Percentiles rank a stretch among this genome's conserved stretches.
These are phyloP conservation scores for Stachybotrys elegans DNA, from an alignment of 2,329 filamentous ascomycete species.

Conservation along the genomic window DNA sequence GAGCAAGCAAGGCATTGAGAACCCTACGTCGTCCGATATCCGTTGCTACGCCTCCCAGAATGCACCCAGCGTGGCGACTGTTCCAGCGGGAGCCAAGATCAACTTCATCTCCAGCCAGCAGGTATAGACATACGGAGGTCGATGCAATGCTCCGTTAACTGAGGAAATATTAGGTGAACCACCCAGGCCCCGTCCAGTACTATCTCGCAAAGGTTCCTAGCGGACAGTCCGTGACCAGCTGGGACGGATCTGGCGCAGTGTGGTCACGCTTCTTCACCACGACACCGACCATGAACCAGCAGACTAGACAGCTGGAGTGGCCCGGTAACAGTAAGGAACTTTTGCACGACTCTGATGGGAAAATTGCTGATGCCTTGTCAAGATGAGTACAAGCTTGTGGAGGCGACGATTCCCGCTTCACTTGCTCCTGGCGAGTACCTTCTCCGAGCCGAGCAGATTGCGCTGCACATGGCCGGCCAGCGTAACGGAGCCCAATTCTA, in stretches of 20 bases:
- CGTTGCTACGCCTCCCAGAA: constrained; percentile 1
- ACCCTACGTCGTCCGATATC: neutral
- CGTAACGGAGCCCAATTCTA: neutral
- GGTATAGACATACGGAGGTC: neutral
- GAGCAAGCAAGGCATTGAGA: neutral
- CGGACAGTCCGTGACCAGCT: neutral
- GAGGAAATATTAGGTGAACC: neutral
- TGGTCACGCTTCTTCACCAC: constrained; percentile 1
- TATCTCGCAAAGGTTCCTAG: constrained; percentile 1
- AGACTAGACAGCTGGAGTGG: neutral
- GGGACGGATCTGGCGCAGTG: constrained; percentile 1
- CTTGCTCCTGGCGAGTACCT: constrained; percentile 1
- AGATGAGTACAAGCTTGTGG: neutral
- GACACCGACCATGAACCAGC: neutral
- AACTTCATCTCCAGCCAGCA: constrained; percentile 1
- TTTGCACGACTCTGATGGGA: neutral
- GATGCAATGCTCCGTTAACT: neutral
- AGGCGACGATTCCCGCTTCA: neutral
- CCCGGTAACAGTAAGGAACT: neutral
- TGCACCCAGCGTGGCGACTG: neutral
- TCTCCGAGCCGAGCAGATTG: constrained; percentile 1
- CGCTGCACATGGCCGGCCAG: neutral
- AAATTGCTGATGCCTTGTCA: neutral
- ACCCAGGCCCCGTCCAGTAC: neutral
- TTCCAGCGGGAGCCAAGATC: neutral